A percentile compares a stretch with the other conserved stretches of the same genome.
Evolutionary conservation across 768 basidiomycete genomes (phyloP).

Genomic region (Myochromella boudieri): DNA sequence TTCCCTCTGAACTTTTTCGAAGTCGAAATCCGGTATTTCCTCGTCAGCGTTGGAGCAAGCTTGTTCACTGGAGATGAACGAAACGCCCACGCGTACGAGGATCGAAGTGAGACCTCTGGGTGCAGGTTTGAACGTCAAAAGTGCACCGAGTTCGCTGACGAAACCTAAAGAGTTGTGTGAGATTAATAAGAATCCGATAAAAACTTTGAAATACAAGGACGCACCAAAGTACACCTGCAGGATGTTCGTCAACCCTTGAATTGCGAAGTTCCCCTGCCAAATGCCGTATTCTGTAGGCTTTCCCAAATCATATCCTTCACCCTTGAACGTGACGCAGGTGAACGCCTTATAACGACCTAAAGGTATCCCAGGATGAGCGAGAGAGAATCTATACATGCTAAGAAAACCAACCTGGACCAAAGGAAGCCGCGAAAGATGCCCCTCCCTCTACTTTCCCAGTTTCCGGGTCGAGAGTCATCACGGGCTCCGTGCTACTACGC

Average conservation of each 20-base stretch:
- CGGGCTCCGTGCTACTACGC: constrained; percentile 46
- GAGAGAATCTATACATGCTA: not conserved
- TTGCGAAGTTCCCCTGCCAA: constrained; percentile 50
- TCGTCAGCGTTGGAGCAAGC: constrained; percentile 61
- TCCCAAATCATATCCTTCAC: constrained; percentile 44
- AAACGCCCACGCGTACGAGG: constrained; percentile 63
- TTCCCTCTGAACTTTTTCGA: constrained; percentile 44
- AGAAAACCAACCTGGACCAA: constrained; percentile 44
- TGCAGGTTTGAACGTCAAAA: constrained; percentile 50
- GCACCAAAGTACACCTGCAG: constrained; percentile 50
- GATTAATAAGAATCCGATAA: too few relatives aligned
- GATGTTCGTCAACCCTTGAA: constrained; percentile 43
- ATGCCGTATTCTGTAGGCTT: constrained; percentile 56
- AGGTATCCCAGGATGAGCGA: not conserved
- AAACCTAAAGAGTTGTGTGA: constrained; percentile 34
- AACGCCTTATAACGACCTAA: constrained; percentile 54
- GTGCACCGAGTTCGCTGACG: constrained; percentile 49
- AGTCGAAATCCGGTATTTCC: constrained; percentile 60
- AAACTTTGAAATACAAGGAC: constrained; percentile 11
- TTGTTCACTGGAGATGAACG: constrained; percentile 58
- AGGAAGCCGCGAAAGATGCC: constrained; percentile 50
- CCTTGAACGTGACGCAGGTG: constrained; percentile 61
- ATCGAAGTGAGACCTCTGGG: constrained; percentile 42
- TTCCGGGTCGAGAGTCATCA: constrained; percentile 45
- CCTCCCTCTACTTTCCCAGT: constrained; percentile 52